These are phyloP conservation scores for Quercus aquifolioides DNA, from an alignment of 306 rosid species.

Conservation along the genomic window DNA sequence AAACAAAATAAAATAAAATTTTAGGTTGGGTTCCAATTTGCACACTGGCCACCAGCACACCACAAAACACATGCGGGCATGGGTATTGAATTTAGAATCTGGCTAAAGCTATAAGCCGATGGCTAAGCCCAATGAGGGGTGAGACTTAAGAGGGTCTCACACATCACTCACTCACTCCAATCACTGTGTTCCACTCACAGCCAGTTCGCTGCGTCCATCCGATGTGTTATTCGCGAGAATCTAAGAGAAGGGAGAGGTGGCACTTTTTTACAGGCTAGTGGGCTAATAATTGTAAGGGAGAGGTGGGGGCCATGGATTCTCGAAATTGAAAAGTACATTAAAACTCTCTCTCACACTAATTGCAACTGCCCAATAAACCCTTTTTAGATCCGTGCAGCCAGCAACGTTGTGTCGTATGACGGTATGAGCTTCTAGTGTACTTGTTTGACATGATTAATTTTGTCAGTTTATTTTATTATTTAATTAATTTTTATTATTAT, in stretches of 20 bases:
- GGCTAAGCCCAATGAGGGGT: background rate
- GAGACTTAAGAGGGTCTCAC: background rate
- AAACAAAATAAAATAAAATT: background rate
- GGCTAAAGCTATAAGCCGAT: background rate
- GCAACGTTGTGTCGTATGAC: too few relatives aligned
- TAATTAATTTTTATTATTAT: too few relatives aligned
- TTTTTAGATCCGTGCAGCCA: background rate
- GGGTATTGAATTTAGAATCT: background rate
- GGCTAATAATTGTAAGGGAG: background rate
- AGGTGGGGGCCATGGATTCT: background rate
- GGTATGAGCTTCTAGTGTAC: too few relatives aligned
- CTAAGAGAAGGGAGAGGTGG: background rate
- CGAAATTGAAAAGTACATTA: background rate
- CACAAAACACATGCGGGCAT: background rate
- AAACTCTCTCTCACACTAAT: background rate
- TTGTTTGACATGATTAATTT: too few relatives aligned
- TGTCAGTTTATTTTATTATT: too few relatives aligned
- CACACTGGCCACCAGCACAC: background rate
- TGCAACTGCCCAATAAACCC: background rate
- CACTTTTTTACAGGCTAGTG: background rate
- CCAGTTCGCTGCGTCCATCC: constrained; percentile 15
- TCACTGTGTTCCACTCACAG: background rate
- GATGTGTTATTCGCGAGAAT: background rate
- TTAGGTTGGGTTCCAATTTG: too few relatives aligned
- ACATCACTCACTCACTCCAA: background rate